Evolutionary conservation across 768 basidiomycete genomes (phyloP), one percentile per base, ranked within the genome.

Genomic region (Pleurotus pulmonarius): DNA sequence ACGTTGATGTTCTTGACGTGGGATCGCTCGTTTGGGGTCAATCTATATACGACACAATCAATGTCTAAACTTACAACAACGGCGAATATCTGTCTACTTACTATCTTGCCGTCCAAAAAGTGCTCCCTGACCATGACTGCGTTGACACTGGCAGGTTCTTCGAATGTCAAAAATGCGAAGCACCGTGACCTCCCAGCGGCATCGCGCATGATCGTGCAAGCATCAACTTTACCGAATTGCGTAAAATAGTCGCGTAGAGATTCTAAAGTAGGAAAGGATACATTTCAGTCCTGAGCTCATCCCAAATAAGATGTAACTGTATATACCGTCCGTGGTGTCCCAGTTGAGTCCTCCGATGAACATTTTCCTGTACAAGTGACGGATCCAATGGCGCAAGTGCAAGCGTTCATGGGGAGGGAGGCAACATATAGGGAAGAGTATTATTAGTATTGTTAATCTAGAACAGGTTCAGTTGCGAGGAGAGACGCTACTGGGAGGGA

Each of bases 331-430:
- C 70, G 93, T 96, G 66, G 97, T 98, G 74, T 98, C 96, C 97
- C 97, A 99, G 77, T 98, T 97, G 62, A 99, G 81, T 62, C 97
- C 97, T 60, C 97, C 97, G 69, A 99, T 95, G 74, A 99, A 99
- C 97, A 99, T 99, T 82, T 99, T 99, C 74, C 97, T 98, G 80
- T 72, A 76, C 70, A 75, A 44, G n/a, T 64, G 68, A 56, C 7
- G 56, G 59, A 56, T 58, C 61, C 59, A 63, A 63, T 64, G 60
- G 63, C 64, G 56, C 59, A 60, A 55, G 55, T 59, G 64, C 58
- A 64, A 65, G 51, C 61, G 58, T 62, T 53, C 34, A 41, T 22
- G 16, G 15, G 51, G 5, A 63, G 67, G 52, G 63, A 60, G 66
- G 56, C 59, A 68, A 73, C 64, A 75, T 75, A 71, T 69, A 69